Base-by-base conservation (phyloP, 768 basidiomycete genomes). In the Rhizopogon rudus region DNA sequence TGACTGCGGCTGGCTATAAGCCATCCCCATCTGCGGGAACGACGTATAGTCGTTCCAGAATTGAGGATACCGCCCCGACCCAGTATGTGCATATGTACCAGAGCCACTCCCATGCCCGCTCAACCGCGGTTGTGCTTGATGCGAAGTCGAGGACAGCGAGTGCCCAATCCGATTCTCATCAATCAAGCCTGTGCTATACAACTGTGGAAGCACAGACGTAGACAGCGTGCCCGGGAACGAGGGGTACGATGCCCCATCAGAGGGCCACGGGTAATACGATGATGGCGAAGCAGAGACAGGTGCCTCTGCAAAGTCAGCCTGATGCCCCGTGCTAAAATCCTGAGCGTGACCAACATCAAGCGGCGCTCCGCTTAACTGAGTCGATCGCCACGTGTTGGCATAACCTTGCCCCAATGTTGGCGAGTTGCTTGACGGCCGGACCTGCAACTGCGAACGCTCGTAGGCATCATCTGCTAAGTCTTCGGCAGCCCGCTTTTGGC, bases 101-200 rank as follows among this genome's bases (percentile, higher is more conserved):
- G 52, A 45, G 16, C 53, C 53, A 10, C 22, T 42, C 6, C 62
- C 45, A 43, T 68, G 60, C 3, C 56, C 58, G 16, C 51, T 55
- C 31, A 56, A 28, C 51, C 67, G 63, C 20, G 53, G 8, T 2
- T 60, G 61, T 33, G 53, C 60, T 6, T 61, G 65, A 31, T 60
- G 64, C 1, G 58, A 57, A 49, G 35, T 37, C 28, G 65, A 40
- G n/a, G 60, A 35, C 56, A 60, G 28, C 2, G 35, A 39, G 1
- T 57, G 57, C 0, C 53, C 57, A 16, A 46, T 51, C 9, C 76
- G 74, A 39, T 77, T 73, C 40, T 81, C 80, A 57, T 83, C 84
- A 3, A 80, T 75, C 45, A 88, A 70, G 0, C 87, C 87, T 4
- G 87, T 87, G 69, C 86, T 88, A 65, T 88, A 90, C 61, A 85